Conservation (phyloP, 768 basidiomycete species). For the Naganishia onofrii region DNA sequence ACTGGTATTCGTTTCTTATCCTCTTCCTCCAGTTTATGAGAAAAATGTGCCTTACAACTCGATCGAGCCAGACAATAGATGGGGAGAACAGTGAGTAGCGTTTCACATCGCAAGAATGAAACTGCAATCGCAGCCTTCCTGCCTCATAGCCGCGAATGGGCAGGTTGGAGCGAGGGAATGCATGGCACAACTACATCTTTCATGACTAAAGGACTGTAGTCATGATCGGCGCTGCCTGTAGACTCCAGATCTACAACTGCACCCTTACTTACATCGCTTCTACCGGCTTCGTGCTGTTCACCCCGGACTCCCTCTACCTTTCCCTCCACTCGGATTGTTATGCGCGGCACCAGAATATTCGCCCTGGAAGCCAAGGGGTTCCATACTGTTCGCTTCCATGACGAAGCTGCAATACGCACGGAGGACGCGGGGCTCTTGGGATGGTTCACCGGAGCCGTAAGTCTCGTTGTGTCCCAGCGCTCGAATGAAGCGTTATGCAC, state of each 20-base stretch:
- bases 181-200: background rate
- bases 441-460: slow-evolving; percentile 49
- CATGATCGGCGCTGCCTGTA: too few species aligned
- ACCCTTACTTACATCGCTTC: background rate
- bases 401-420: slow-evolving; percentile 38
- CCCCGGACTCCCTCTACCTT: background rate
- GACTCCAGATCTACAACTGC: background rate
- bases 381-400: slow-evolving; percentile 47
- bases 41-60: slow-evolving; percentile 42
- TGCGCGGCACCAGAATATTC: slow-evolving; percentile 39
- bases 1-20: slow-evolving; percentile 12
- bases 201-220: background rate
- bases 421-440: slow-evolving; percentile 47
- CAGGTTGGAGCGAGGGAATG: too few species aligned
- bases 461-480: slow-evolving; percentile 10
- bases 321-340: background rate
- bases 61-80: slow-evolving; percentile 41
- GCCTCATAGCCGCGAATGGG: too few species aligned
- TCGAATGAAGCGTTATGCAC: background rate
- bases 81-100: slow-evolving; percentile 50
- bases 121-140: too few species aligned
- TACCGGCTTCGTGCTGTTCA: background rate
- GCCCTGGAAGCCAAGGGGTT: slow-evolving; percentile 48
- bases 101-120: too few species aligned
- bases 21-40: slow-evolving; percentile 41